These are phyloP conservation scores for Oemleria cerasiformis DNA, from an alignment of 306 rosid species.

Conservation along the genomic window DNA sequence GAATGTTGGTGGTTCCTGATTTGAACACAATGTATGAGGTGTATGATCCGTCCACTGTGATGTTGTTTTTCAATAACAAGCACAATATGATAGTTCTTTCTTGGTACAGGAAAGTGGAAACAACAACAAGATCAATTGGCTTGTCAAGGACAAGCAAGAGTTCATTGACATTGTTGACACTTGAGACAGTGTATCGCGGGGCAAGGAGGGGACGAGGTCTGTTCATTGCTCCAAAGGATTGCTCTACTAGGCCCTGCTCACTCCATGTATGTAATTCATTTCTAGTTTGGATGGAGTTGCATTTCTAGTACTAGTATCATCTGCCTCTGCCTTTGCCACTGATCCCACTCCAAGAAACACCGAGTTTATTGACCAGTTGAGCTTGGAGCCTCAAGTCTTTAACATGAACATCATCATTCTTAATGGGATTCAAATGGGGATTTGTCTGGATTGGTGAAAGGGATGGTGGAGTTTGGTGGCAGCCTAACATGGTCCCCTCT, in stretches of 20 bases:
- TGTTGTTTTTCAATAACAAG: slow-evolving; percentile 96
- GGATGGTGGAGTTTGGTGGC: background rate
- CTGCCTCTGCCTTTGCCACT: no score
- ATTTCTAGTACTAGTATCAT: no score
- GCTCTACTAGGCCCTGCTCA: slow-evolving; percentile 51
- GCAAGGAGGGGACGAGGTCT: slow-evolving; percentile 92
- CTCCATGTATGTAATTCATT: background rate
- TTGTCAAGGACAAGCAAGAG: slow-evolving; percentile 94
- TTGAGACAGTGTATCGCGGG: slow-evolving; percentile 82
- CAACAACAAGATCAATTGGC: slow-evolving; percentile 98
- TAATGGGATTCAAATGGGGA: background rate
- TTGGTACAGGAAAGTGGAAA: slow-evolving; percentile 96
- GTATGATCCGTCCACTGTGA: slow-evolving; percentile 84
- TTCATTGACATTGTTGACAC: slow-evolving; percentile 83
- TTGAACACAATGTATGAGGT: slow-evolving; percentile 95
- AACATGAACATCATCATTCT: no score
- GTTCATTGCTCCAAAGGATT: slow-evolving; percentile 92
- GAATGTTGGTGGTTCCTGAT: slow-evolving; percentile 61
- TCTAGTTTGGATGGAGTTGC: background rate
- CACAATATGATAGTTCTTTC: slow-evolving; percentile 98
- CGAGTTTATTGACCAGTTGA: background rate
- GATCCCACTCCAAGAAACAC: background rate
- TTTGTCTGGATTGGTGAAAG: background rate
- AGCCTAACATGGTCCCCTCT: background rate
- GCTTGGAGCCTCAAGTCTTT: background rate